Conservation (phyloP, 148 eudicot species). For the Vaccinium darrowii region DNA sequence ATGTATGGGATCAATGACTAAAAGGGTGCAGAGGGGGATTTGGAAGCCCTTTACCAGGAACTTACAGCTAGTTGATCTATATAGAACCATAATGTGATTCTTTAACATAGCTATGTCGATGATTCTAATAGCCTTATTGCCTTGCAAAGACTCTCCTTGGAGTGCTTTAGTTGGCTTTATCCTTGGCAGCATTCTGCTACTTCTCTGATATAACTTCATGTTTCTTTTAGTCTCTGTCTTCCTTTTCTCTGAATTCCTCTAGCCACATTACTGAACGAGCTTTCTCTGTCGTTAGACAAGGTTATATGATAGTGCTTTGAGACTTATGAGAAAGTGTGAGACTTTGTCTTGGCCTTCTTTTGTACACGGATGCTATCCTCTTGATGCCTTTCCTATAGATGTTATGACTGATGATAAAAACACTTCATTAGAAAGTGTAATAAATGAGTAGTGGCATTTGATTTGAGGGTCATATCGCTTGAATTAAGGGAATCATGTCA, state of each 20-base stretch:
- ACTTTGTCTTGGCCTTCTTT: not conserved
- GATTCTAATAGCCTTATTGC: not conserved
- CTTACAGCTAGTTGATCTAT: not conserved
- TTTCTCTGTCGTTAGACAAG: not conserved
- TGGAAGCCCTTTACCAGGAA: not conserved
- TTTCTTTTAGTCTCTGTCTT: not conserved
- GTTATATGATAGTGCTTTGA: too few species aligned
- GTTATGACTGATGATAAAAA: not conserved
- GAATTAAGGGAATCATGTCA: not conserved
- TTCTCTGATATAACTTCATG: not conserved
- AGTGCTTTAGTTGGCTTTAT: not conserved
- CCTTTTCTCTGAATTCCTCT: not conserved
- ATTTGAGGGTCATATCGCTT: not conserved
- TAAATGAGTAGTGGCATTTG: not conserved
- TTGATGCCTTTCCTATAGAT: not conserved
- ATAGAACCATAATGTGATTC: not conserved
- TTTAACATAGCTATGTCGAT: not conserved
- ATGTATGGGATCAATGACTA: not conserved
- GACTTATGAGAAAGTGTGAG: not conserved
- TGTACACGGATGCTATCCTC: not conserved
- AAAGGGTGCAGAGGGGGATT: constrained; percentile 3
- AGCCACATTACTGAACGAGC: not conserved
- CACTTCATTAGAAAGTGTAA: not conserved
- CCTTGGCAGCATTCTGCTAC: not conserved
- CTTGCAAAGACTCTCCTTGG: not conserved